These are phyloP conservation scores for Monosporozyma siamensis DNA, from an alignment of 805 yeast species.

Conservation along the genomic window DNA sequence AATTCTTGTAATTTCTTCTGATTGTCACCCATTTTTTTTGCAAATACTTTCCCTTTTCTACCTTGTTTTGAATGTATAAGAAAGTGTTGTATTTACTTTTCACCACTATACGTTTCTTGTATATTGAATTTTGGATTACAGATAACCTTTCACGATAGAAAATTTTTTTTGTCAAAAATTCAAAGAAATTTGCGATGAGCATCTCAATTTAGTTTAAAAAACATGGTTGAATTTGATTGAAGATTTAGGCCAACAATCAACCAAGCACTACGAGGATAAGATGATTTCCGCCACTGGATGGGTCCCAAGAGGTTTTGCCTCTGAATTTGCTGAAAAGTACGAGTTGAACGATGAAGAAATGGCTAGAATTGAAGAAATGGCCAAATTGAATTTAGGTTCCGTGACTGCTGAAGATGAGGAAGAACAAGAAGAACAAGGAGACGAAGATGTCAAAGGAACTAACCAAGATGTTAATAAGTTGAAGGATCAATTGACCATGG, in stretches of 20 bases:
- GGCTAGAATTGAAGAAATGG: slow-evolving; percentile 80
- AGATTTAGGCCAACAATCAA: not conserved
- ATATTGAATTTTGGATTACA: not conserved
- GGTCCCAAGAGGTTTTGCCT: slow-evolving; percentile 94
- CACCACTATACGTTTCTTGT: not conserved
- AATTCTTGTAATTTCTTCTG: slow-evolving; percentile 40
- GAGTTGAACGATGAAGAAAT: slow-evolving; percentile 87
- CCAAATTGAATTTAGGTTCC: slow-evolving; percentile 70
- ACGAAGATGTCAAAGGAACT: slow-evolving; percentile 22
- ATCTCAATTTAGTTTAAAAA: not conserved
- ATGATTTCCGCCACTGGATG: slow-evolving; percentile 91
- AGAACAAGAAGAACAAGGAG: slow-evolving; percentile 34
- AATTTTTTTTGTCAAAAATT: slow-evolving; percentile 1
- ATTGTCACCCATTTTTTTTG: slow-evolving; percentile 6
- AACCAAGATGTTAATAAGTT: slow-evolving; percentile 28
- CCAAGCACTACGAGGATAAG: not conserved
- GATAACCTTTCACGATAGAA: slow-evolving; percentile 1
- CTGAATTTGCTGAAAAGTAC: slow-evolving; percentile 84
- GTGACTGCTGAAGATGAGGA: slow-evolving; percentile 48
- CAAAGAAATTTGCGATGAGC: slow-evolving; percentile 2
- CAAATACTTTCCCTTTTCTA: not conserved
- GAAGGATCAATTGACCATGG: slow-evolving; percentile 50
- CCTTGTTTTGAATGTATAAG: no score
- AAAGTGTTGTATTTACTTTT: no score
- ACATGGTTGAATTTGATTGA: not conserved